These are phyloP conservation scores for Fusarium chaquense DNA, from an alignment of 2,329 filamentous ascomycete genomes.

Conservation along the genomic window DNA sequence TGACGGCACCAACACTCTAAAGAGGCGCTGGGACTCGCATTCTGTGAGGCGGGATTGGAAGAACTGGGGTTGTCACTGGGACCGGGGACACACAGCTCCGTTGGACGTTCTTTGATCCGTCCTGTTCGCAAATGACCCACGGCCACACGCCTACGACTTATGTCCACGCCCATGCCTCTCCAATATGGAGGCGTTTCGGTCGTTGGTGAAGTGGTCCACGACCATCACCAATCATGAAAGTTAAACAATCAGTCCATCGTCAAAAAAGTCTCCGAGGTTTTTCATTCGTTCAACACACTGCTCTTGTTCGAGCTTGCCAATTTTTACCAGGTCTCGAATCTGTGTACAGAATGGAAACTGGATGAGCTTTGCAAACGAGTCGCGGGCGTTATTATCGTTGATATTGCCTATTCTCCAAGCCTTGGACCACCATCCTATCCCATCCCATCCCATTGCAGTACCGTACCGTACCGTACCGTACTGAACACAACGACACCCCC, in stretches of 20 bases:
- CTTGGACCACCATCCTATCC: slow-evolving; percentile 4
- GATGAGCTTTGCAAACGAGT: slow-evolving; percentile 29
- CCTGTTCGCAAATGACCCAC: slow-evolving; percentile 46
- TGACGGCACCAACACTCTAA: slow-evolving; percentile 44
- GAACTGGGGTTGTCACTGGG: slow-evolving; percentile 14
- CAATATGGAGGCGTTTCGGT: slow-evolving; percentile 35
- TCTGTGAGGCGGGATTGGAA: slow-evolving; percentile 38
- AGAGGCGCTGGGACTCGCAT: slow-evolving; percentile 41
- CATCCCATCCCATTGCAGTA: slow-evolving; percentile 10
- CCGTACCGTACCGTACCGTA: not conserved
- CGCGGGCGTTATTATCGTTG: slow-evolving; percentile 28
- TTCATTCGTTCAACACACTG: slow-evolving; percentile 30
- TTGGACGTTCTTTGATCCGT: slow-evolving; percentile 43
- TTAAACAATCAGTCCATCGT: slow-evolving; percentile 18
- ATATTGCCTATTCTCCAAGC: slow-evolving; percentile 31
- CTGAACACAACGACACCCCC: not conserved
- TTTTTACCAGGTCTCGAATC: not conserved
- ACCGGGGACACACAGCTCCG: slow-evolving; percentile 33
- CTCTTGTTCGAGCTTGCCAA: not conserved
- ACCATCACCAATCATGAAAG: slow-evolving; percentile 14
- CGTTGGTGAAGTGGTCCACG: slow-evolving; percentile 32
- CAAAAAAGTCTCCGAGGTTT: slow-evolving; percentile 23
- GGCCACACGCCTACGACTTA: slow-evolving; percentile 34
- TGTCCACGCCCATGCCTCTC: slow-evolving; percentile 28
- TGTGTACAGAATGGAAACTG: slow-evolving; percentile 25